Base-by-base conservation (phyloP, 495 filamentous ascomycete species). In the Trypethelium eluteriae region DNA sequence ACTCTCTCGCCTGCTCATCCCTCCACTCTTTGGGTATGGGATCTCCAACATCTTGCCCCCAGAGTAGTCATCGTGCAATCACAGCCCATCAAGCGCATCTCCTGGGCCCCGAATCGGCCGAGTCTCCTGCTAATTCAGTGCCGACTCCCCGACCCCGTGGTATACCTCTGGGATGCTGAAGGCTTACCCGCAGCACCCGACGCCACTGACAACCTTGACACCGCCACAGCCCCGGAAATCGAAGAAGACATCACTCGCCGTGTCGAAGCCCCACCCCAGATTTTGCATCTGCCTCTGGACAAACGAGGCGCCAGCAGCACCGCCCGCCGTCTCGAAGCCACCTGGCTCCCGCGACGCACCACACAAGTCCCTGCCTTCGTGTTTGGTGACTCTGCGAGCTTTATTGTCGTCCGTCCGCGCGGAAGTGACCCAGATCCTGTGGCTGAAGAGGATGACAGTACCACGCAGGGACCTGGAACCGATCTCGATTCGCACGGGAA, bases 131-230 rank as follows among this genome's bases (percentile, higher is more conserved):
- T 59, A 14, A 59, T 59, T 14, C 53, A 59, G 6, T 59, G 53
- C 14, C 53, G 53, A 14, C 6, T 36, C 6, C 14, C 53, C 5
- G 53, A 35, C 25, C 53, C 53, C 25, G 36, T 59, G 7, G 18
- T 14, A 59, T 36, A 59, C 36, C 18, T 59, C 32, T 59, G 53
- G 53, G 53, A 59, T 59, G 53, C 53, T 32, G 53, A 59, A 59
- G 53, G 53, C 7, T 14, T 59, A 34, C 53, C 53, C 34, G n/a
- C 32, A 7, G 32, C 14, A 59, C 32, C 53, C 5, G 53, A 11
- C 5, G 32, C 7, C 18, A 11, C 7, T 9, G 53, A 59, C 0
- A 32, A 59, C 7, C 25, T 25, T 25, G 18, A 7, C 53, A 36
- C 53, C 1, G 7, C 9, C 10, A 18, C 18, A 53, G 18, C n/a